Percentiles rank a stretch among this genome's conserved stretches.
Conservation (phyloP, 257 asterid genomes). For the Ajuga chamaepitys region DNA sequence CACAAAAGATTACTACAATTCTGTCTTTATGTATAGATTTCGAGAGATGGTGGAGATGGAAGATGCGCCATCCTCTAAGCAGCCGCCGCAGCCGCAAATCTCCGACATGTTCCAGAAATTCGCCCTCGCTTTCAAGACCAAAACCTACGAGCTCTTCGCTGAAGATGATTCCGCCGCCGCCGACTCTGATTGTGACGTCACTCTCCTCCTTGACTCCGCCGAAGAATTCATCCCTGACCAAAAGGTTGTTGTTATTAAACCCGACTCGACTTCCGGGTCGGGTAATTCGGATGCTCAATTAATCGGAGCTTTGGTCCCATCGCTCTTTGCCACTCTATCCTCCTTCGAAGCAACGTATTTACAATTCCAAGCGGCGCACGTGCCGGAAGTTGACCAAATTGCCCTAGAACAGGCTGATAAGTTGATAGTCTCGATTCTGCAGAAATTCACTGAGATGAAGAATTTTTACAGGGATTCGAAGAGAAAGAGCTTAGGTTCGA, state of each 20-base stretch:
- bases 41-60: conserved; percentile 56
- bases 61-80: conserved; percentile 38
- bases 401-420: conserved; percentile 69
- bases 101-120: conserved; percentile 91
- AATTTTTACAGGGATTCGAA: conserved; percentile 38
- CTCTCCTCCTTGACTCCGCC: conserved; percentile 68
- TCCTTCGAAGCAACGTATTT: conserved; percentile 86
- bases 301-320: conserved; percentile 40
- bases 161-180: conserved; percentile 30
- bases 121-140: conserved; percentile 79
- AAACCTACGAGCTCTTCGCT: conserved; percentile 84
- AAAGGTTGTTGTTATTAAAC: conserved; percentile 82
- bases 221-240: conserved; percentile 87
- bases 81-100: conserved; percentile 66
- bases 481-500: conserved; percentile 18
- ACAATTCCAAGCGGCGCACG: conserved; percentile 91
- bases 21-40: conserved; percentile 17
- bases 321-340: conserved; percentile 65
- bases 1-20: not conserved
- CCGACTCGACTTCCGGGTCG: conserved; percentile 35
- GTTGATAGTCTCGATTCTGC: conserved; percentile 54
- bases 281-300: conserved; percentile 23
- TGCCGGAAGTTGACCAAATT: conserved; percentile 52
- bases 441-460: conserved; percentile 65
- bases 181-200: conserved; percentile 36